These are phyloP conservation scores for Eucalyptus viminalis DNA, from an alignment of 345 rosid genomes.

Conservation along the genomic window DNA sequence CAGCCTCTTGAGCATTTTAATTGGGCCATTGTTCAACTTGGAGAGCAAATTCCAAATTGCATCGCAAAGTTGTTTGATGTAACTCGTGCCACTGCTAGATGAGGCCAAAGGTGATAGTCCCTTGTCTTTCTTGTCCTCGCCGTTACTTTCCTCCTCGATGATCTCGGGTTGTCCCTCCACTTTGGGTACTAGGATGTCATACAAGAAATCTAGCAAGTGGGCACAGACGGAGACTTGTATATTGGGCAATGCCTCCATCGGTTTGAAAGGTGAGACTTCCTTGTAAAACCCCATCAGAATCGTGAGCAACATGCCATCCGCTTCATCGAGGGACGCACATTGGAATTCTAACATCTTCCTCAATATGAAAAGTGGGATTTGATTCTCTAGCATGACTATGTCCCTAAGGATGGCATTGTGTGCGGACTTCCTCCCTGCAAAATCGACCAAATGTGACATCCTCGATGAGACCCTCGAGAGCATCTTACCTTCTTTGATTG, in stretches of 20 bases:
- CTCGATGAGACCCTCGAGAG: constrained; percentile 18
- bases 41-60: constrained; percentile 13
- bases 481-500: constrained; percentile 14
- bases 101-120: not conserved
- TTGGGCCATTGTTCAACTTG: constrained; percentile 1
- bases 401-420: constrained; percentile 47
- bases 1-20: constrained; percentile 2
- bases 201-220: constrained; percentile 48
- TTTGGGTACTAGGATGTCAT: constrained; percentile 29
- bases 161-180: constrained; percentile 4
- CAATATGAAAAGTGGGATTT: constrained; percentile 46
- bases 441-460: constrained; percentile 26
- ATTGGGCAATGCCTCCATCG: not conserved
- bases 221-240: constrained; percentile 7
- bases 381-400: constrained; percentile 67
- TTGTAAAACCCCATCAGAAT: constrained; percentile 29
- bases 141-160: not conserved
- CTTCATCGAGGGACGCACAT: constrained; percentile 4
- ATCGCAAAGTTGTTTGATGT: not conserved
- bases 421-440: constrained; percentile 20
- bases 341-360: constrained; percentile 35
- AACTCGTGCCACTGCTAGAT: not conserved
- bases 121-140: not conserved
- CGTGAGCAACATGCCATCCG: constrained; percentile 16
- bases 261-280: constrained; percentile 43